phyloP scores from a whole-genome alignment of 2,329 filamentous ascomycete species.

The Ceratocystis cubensis region DNA sequence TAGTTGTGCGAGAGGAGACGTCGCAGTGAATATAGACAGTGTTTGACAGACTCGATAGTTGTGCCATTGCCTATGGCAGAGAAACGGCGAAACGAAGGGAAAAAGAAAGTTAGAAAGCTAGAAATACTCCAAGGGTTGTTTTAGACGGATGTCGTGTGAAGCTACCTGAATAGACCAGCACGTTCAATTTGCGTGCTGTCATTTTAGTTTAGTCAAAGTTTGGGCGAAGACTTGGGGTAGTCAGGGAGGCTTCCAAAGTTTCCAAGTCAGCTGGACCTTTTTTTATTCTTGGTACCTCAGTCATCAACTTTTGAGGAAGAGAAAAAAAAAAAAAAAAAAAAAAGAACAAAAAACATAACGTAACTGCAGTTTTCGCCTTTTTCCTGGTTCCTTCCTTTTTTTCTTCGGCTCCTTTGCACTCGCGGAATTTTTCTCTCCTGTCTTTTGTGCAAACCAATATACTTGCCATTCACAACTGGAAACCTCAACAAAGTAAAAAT shows the following conservation, averaged over 20 bases:
- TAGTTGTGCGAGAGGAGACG: slow-evolving; percentile 81
- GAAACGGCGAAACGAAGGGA: neutral
- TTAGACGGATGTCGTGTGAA: slow-evolving; percentile 16
- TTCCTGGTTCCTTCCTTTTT: neutral
- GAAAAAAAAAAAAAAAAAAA: too few relatives aligned
- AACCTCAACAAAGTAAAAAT: slow-evolving; percentile 2
- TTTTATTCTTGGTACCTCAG: neutral
- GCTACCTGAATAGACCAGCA: slow-evolving; percentile 82
- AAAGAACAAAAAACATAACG: neutral
- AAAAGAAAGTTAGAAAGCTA: neutral
- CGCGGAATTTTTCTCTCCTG: neutral
- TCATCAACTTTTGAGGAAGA: neutral
- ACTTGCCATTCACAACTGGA: neutral
- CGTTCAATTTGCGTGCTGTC: slow-evolving; percentile 63
- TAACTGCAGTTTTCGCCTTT: neutral
- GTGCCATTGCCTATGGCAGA: slow-evolving; percentile 58
- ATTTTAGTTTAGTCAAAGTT: slow-evolving; percentile 33
- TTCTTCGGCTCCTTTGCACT: neutral
- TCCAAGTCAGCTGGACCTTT: neutral
- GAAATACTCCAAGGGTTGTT: neutral
- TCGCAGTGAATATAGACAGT: slow-evolving; percentile 76
- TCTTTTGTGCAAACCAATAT: neutral
- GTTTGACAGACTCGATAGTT: slow-evolving; percentile 76
- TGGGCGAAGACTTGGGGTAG: neutral
- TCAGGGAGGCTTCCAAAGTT: neutral